These are phyloP conservation scores for Echinochloa phyllopogon DNA, from an alignment of 176 grass and related monocot species.

Conservation along the genomic window DNA sequence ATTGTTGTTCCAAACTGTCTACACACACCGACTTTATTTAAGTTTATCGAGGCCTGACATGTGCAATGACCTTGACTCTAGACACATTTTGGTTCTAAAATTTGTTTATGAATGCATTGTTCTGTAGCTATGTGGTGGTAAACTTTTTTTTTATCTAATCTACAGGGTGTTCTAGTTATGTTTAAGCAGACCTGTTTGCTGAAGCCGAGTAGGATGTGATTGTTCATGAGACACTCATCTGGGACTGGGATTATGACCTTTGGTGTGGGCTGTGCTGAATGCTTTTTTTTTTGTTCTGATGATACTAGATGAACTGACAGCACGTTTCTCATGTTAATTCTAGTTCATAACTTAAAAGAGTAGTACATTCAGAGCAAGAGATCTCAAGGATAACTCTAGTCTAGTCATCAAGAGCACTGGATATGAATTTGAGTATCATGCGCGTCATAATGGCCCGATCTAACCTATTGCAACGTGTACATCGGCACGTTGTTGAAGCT, in stretches of 20 bases:
- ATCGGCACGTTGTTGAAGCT: too few species aligned
- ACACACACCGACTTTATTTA: slow-evolving; percentile 9
- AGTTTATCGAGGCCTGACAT: slow-evolving; percentile 21
- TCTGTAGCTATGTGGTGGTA: background rate
- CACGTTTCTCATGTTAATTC: background rate
- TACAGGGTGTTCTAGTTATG: background rate
- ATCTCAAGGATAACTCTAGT: too few species aligned
- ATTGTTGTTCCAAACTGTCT: slow-evolving; percentile 16
- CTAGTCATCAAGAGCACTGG: too few species aligned
- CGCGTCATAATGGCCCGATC: too few species aligned
- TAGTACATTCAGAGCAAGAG: too few species aligned
- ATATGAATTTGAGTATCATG: too few species aligned
- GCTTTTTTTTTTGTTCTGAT: background rate
- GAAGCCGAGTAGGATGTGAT: background rate
- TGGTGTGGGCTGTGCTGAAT: background rate
- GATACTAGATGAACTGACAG: background rate
- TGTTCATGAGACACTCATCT: background rate
- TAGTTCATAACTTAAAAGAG: too few species aligned
- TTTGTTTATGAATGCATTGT: slow-evolving; percentile 18
- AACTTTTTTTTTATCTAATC: background rate
- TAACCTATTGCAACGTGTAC: too few species aligned
- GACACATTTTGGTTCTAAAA: slow-evolving; percentile 6
- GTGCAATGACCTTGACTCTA: background rate
- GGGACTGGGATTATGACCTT: background rate
- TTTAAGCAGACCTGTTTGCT: background rate